These are phyloP conservation scores for Boechera stricta DNA, from an alignment of 345 rosid species.

Conservation along the genomic window DNA sequence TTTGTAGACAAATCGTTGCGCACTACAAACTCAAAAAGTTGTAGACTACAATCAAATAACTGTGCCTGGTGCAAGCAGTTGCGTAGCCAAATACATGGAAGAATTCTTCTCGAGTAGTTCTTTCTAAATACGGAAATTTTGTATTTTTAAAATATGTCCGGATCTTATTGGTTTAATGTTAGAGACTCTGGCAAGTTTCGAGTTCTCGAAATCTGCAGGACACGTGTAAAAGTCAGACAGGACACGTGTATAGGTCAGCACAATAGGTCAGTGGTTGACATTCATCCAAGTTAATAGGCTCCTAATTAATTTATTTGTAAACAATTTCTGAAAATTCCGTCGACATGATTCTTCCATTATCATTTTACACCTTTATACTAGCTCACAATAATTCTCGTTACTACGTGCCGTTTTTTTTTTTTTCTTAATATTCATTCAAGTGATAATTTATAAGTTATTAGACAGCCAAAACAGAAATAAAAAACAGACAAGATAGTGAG, in stretches of 20 bases:
- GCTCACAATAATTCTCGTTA: constrained; percentile 29
- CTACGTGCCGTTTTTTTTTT: constrained; percentile 10
- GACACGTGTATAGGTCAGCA: constrained; percentile 29
- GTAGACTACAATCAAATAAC: neutral
- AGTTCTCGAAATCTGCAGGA: constrained; percentile 7
- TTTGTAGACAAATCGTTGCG: neutral
- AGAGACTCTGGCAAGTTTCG: neutral
- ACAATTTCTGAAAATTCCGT: neutral
- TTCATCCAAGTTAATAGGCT: constrained; percentile 17
- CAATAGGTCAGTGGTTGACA: constrained; percentile 30
- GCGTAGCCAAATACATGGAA: neutral
- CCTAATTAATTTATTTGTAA: neutral
- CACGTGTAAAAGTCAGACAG: constrained; percentile 28
- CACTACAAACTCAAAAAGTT: neutral
- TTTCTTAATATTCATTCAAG: neutral
- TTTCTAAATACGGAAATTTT: constrained; percentile 14
- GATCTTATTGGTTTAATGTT: constrained; percentile 32
- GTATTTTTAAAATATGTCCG: constrained; percentile 11
- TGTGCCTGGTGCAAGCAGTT: neutral
- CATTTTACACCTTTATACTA: neutral
- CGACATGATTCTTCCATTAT: constrained; percentile 18
- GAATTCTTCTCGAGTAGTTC: constrained; percentile 22
- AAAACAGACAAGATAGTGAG: neutral
- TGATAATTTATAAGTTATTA: neutral
- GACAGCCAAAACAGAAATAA: neutral